Base-by-base conservation (phyloP, 768 basidiomycete species). In the Leccinum sublutescens region DNA sequence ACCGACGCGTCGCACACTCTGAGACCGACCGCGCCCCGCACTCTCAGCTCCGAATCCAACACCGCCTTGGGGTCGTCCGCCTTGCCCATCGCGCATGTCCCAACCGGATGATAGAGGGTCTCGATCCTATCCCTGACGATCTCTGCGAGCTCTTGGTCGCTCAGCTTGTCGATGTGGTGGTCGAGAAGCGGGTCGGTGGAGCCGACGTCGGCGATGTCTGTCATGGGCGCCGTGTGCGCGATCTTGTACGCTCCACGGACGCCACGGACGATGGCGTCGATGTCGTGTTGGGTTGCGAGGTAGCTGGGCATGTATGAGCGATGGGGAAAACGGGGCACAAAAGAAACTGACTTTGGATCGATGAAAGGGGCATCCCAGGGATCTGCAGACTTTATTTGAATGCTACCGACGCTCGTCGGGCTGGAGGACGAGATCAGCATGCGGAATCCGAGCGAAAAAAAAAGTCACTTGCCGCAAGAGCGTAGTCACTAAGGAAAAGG, bases 1-100 rank as follows among this genome's bases (percentile, higher is more conserved):
- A 82, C 63, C 11, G 76, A 78, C 48, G 79, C 80, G 61, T 83
- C 82, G 17, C 71, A 80, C 14, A 84, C 73, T 17, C 82, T 59
- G 50, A 83, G 71, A 51, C 76, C 73, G 54, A 66, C 64, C 5
- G 74, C 64, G 4, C 81, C 82, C 43, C 80, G 72, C 36, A 84
- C 80, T 23, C 68, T 61, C 58, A 83, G 58, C 52, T 69, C 63
- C 25, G 80, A 36, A 50, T 82, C 80, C 51, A 83, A 71, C 0
- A 81, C 81, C 6, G 80, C 77, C 50, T 65, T 33, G 57, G 63
- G 54, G 66, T 78, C 17, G 70, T 76, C 80, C 71, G 75, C 64
- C 66, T 73, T 65, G 68, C 79, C 58, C 72, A 77, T 69, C 40
- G 62, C 33, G 61, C 74, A 69, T 1, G 78, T 76, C 56, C 76